These are phyloP conservation scores for Cylindrodendrum hubeiense DNA, from an alignment of 2,329 filamentous ascomycete species.

Conservation along the genomic window DNA sequence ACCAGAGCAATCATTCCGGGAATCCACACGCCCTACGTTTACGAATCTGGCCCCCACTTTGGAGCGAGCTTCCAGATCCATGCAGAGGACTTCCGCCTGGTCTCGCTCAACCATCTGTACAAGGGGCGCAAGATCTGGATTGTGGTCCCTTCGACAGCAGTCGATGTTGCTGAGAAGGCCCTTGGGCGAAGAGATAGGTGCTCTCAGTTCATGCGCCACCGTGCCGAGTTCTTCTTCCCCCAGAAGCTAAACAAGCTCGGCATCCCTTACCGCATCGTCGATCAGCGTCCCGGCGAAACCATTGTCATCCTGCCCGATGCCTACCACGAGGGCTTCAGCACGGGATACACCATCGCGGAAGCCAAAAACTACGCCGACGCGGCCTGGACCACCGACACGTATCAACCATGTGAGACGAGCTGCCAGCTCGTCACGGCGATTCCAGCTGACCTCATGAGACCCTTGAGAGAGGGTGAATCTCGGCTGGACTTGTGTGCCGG, in stretches of 20 bases:
- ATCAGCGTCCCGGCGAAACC: slow-evolving; percentile 55
- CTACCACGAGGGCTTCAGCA: slow-evolving; percentile 56
- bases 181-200: slow-evolving; percentile 50
- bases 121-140: slow-evolving; percentile 57
- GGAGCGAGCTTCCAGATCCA: slow-evolving; percentile 56
- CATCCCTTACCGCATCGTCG: slow-evolving; percentile 53
- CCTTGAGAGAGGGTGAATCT: slow-evolving; percentile 47
- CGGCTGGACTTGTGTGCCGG: slow-evolving; percentile 50
- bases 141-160: slow-evolving; percentile 52
- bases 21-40: slow-evolving; percentile 56
- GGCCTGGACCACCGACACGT: slow-evolving; percentile 51
- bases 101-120: slow-evolving; percentile 55
- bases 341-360: slow-evolving; percentile 56
- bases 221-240: slow-evolving; percentile 56
- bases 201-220: slow-evolving; percentile 57
- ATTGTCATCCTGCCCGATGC: slow-evolving; percentile 55
- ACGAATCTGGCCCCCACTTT: slow-evolving; percentile 54
- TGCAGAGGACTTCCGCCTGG: slow-evolving; percentile 55
- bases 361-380: slow-evolving; percentile 55
- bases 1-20: slow-evolving; percentile 55
- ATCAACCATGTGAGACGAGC: slow-evolving; percentile 50
- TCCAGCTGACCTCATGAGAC: slow-evolving; percentile 50
- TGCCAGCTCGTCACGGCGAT: slow-evolving; percentile 53
- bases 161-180: slow-evolving; percentile 50
- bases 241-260: slow-evolving; percentile 54